Conservation (phyloP, 75 land plant species). For the Cunninghamia lanceolata region DNA sequence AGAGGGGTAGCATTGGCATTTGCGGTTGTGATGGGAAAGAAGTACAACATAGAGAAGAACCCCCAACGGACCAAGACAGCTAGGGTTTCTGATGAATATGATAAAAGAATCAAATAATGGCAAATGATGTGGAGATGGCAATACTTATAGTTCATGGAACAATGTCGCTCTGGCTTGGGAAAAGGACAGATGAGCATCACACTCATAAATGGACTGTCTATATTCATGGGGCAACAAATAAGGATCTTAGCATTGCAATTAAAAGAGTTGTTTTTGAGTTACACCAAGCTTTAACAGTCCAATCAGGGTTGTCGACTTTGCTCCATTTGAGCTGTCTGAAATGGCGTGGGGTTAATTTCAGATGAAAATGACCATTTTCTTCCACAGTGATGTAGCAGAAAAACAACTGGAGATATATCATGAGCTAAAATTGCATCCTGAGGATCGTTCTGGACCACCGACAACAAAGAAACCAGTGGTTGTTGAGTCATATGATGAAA, state of each 20-base stretch:
- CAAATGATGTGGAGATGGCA: conserved; percentile 40
- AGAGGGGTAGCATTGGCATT: no score
- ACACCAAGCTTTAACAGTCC: conserved; percentile 87
- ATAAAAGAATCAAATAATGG: neutral
- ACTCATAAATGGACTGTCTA: conserved; percentile 90
- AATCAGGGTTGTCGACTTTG: conserved; percentile 63
- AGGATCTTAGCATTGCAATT: conserved; percentile 67
- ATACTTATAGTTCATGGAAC: conserved; percentile 85
- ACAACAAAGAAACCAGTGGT: conserved; percentile 91
- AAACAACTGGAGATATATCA: no score
- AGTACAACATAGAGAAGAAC: no score
- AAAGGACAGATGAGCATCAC: conserved; percentile 89
- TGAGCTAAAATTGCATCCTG: no score
- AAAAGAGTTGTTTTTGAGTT: conserved; percentile 86
- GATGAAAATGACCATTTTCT: conserved; percentile 73
- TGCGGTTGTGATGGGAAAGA: no score
- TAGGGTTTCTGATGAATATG: no score
- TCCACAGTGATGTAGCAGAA: conserved; percentile 74
- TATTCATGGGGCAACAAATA: conserved; percentile 72
- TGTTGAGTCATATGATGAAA: conserved; percentile 81
- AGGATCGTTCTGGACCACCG: no score
- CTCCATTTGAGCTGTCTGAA: conserved; percentile 84
- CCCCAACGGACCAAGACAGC: no score
- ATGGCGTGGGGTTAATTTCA: conserved; percentile 96
- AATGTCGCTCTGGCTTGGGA: conserved; percentile 84